Percentiles rank a stretch among this genome's conserved stretches.
Evolutionary conservation across 257 asterid species (phyloP).

Genomic region (Cynanchum wilfordii): DNA sequence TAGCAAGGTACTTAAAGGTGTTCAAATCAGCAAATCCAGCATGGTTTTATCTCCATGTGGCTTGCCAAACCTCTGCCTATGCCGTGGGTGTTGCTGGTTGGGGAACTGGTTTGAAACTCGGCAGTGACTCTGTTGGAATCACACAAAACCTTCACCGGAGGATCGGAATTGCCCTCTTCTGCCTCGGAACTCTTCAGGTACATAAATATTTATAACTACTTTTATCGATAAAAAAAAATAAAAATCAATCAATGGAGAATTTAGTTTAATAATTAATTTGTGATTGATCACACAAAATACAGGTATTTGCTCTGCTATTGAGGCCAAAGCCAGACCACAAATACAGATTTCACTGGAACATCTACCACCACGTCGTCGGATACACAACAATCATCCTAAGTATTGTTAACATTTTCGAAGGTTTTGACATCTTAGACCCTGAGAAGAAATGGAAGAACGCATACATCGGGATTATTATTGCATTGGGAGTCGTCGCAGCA

Average conservation of each 20-base stretch:
- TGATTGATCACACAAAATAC: background rate
- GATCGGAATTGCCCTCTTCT: slow-evolving; percentile 10
- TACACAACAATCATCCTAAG: slow-evolving; percentile 50
- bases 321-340: slow-evolving; percentile 88
- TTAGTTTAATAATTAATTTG: too few species aligned
- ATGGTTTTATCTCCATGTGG: slow-evolving; percentile 10
- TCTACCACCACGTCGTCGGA: slow-evolving; percentile 59
- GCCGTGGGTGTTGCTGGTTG: slow-evolving; percentile 7
- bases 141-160: background rate
- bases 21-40: slow-evolving; percentile 6
- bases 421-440: slow-evolving; percentile 64
- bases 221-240: too few species aligned
- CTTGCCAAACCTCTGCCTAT: slow-evolving; percentile 9
- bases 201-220: background rate
- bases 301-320: slow-evolving; percentile 61
- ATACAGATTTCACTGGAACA: slow-evolving; percentile 67
- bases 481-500: slow-evolving; percentile 40
- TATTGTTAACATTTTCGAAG: slow-evolving; percentile 61
- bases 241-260: too few species aligned
- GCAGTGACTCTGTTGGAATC: slow-evolving; percentile 6
- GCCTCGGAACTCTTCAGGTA: slow-evolving; percentile 7
- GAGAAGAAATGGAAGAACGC: slow-evolving; percentile 57
- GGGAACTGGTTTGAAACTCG: slow-evolving; percentile 13
- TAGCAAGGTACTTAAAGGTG: slow-evolving; percentile 6
- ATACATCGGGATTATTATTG: slow-evolving; percentile 49